Evolutionary conservation across 192 early-diverging fungal species (phyloP).

Genomic region (Backusella circina): DNA sequence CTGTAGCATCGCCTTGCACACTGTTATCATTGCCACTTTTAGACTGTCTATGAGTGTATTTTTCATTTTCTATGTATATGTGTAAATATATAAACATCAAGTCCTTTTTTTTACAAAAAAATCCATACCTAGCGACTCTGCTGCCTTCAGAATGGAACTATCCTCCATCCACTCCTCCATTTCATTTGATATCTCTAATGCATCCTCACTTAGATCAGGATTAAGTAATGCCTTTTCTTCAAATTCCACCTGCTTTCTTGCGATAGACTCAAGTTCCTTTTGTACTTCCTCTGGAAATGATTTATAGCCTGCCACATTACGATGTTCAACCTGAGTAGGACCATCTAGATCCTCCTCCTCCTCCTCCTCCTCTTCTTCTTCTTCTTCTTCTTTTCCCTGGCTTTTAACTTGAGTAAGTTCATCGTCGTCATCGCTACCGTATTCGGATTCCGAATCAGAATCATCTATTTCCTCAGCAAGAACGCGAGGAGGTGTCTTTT

Average conservation of each 20-base stretch:
- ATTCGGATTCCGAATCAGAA: background rate
- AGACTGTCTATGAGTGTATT: background rate
- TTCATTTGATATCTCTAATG: constrained; percentile 39
- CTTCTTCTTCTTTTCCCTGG: background rate
- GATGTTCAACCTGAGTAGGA: background rate
- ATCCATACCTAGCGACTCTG: constrained; percentile 25
- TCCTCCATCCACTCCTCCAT: constrained; percentile 32
- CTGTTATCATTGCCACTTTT: background rate
- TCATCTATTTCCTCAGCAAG: background rate
- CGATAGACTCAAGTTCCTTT: background rate
- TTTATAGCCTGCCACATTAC: background rate
- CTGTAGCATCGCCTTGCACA: background rate
- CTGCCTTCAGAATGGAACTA: constrained; percentile 25
- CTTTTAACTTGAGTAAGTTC: too few relatives aligned
- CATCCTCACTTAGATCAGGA: constrained; percentile 44
- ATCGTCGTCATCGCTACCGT: background rate
- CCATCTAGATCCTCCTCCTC: constrained; percentile 19
- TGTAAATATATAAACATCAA: background rate
- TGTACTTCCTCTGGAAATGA: background rate
- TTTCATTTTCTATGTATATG: constrained; percentile 30
- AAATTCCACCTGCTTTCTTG: background rate
- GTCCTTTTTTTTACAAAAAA: background rate
- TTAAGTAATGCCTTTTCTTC: background rate
- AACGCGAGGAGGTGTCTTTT: background rate
- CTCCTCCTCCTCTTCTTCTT: constrained; percentile 20